Conservation (phyloP, 2,329 filamentous ascomycete species). For the Monilinia laxa region DNA sequence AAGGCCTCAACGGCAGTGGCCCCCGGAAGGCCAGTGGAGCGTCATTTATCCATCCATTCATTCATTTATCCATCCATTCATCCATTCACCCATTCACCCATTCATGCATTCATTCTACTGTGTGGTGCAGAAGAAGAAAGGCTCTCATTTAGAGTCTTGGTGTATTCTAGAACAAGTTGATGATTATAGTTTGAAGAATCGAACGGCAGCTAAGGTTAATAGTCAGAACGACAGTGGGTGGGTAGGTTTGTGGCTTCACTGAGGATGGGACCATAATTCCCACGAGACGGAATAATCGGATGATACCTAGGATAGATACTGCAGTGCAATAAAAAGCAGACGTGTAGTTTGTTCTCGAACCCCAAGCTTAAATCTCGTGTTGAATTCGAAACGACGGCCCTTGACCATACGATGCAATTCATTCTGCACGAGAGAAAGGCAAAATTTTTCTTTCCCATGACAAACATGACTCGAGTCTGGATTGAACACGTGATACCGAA, state of each 20-base stretch:
- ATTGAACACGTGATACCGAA: neutral
- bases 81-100: too few relatives aligned
- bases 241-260: neutral
- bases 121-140: too few relatives aligned
- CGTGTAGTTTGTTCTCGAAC: too few relatives aligned
- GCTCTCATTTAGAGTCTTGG: neutral
- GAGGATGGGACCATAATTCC: neutral
- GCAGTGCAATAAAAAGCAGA: too few relatives aligned
- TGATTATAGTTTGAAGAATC: neutral
- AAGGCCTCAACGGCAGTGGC: too few relatives aligned
- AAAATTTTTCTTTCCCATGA: neutral
- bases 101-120: too few relatives aligned
- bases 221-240: neutral
- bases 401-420: neutral
- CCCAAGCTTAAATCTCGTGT: neutral
- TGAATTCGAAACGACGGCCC: neutral
- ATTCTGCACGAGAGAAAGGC: neutral
- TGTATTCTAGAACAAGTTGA: slow-evolving; percentile 4
- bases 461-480: slow-evolving; percentile 1
- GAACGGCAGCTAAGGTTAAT: neutral
- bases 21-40: too few relatives aligned
- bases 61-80: too few relatives aligned
- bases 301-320: too few relatives aligned
- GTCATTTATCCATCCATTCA: too few relatives aligned
- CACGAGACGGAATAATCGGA: neutral